These are phyloP conservation scores for Rhizopogon vulgaris DNA, from an alignment of 768 basidiomycete genomes.

Conservation along the genomic window DNA sequence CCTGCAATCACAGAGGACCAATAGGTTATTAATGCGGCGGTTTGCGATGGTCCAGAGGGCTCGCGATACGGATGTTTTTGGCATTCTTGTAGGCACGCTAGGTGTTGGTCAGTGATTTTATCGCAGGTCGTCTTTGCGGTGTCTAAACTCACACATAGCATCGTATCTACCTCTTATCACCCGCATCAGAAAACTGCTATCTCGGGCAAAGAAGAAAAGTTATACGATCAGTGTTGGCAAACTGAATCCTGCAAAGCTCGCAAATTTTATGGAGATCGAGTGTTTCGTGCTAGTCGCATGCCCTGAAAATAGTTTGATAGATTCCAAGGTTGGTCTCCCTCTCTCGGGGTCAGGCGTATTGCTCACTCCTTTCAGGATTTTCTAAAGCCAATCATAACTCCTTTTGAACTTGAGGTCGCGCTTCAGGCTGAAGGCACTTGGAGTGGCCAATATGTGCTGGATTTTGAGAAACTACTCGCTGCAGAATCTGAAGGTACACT, in stretches of 20 bases:
- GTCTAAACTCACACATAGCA: slow-evolving; percentile 33
- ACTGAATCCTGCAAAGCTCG: slow-evolving; percentile 90
- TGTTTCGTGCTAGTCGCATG: slow-evolving; percentile 95
- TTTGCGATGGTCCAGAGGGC: slow-evolving; percentile 86
- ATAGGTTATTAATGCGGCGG: slow-evolving; percentile 82
- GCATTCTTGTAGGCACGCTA: slow-evolving; percentile 90
- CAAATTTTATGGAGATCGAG: slow-evolving; percentile 94
- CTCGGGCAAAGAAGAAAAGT: slow-evolving; percentile 71
- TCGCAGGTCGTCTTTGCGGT: background rate
- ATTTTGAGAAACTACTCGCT: slow-evolving; percentile 58
- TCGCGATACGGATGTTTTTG: slow-evolving; percentile 88
- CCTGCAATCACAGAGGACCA: slow-evolving; percentile 64
- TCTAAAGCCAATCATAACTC: slow-evolving; percentile 85
- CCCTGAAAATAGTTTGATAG: slow-evolving; percentile 82
- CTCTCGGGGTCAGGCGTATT: background rate
- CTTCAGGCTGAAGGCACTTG: slow-evolving; percentile 63
- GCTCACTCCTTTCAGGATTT: slow-evolving; percentile 57
- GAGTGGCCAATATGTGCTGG: slow-evolving; percentile 75
- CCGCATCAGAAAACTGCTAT: slow-evolving; percentile 68
- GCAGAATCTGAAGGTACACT: slow-evolving; percentile 18
- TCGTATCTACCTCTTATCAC: slow-evolving; percentile 83
- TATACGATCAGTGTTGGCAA: slow-evolving; percentile 96
- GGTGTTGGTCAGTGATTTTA: slow-evolving; percentile 60
- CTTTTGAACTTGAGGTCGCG: slow-evolving; percentile 83
- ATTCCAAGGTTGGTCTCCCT: slow-evolving; percentile 47